Evolutionary conservation across 2,329 filamentous ascomycete species (phyloP).

Genomic region (Chaetomium sp.): DNA sequence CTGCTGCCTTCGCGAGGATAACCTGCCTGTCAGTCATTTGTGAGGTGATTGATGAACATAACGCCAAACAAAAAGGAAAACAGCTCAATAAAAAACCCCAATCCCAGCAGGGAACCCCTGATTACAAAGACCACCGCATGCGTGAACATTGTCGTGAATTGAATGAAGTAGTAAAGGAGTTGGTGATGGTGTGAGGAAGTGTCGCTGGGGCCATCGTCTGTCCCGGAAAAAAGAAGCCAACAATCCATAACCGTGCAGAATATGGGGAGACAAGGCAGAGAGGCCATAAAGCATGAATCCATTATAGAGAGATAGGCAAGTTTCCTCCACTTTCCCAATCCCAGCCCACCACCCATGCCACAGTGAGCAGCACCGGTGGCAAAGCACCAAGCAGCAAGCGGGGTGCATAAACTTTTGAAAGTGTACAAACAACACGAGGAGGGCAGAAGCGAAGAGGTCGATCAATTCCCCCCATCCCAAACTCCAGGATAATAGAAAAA

Average conservation of each 20-base stretch:
- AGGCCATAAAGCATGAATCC: conserved; percentile 5
- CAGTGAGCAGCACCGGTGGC: neutral
- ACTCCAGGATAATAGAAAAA: conserved; percentile 13
- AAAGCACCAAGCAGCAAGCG: neutral
- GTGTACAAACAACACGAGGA: conserved; percentile 12
- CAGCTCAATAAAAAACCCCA: neutral
- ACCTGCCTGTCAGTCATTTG: too few relatives aligned
- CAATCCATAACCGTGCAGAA: neutral
- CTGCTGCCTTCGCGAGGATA: neutral
- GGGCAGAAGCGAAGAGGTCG: conserved; percentile 11
- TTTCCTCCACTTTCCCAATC: neutral
- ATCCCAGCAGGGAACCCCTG: neutral
- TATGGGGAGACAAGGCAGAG: neutral
- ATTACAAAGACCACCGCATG: neutral
- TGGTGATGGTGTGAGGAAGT: neutral
- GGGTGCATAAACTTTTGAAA: conserved; percentile 17
- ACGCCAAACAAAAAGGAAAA: neutral
- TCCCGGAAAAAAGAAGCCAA: neutral
- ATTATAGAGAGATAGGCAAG: conserved; percentile 1
- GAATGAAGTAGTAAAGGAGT: neutral
- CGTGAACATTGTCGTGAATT: neutral
- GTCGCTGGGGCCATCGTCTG: neutral
- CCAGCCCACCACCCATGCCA: neutral
- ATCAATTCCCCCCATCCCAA: conserved; percentile 12
- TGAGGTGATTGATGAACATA: neutral